Evolutionary conservation across 176 grass and related monocot genomes (phyloP).

Genomic region (Hyparrhenia diplandra): DNA sequence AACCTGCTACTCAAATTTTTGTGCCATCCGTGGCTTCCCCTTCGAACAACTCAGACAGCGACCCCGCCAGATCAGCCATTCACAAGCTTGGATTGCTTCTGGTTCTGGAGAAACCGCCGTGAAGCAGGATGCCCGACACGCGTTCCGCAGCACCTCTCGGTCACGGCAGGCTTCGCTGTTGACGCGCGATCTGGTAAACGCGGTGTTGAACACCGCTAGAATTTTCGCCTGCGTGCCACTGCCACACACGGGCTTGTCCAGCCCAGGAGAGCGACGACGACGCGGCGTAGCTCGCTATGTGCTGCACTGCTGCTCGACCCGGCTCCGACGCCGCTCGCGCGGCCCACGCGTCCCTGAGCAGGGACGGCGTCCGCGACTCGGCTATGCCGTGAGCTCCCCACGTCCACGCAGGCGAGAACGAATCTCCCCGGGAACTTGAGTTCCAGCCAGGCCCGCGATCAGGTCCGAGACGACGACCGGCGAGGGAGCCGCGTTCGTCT

Average conservation of each 20-base stretch:
- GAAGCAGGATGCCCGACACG: neutral
- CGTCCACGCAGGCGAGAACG: no score
- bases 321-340: no score
- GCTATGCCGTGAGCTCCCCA: no score
- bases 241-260: neutral
- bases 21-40: neutral
- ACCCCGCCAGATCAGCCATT: neutral
- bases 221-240: slow-evolving; percentile 4
- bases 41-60: slow-evolving; percentile 21
- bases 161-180: neutral
- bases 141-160: neutral
- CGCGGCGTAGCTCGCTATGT: no score
- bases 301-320: no score
- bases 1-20: neutral
- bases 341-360: no score
- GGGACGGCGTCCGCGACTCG: no score
- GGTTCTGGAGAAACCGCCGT: neutral
- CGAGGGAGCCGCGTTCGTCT: no score
- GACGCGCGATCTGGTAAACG: slow-evolving; percentile 4
- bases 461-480: no score
- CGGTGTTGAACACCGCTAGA: neutral
- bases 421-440: no score
- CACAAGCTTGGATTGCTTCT: neutral
- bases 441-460: no score
- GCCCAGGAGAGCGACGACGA: no score